phyloP scores from a whole-genome alignment of 257 asterid genomes.

The Plectranthus barbatus region DNA sequence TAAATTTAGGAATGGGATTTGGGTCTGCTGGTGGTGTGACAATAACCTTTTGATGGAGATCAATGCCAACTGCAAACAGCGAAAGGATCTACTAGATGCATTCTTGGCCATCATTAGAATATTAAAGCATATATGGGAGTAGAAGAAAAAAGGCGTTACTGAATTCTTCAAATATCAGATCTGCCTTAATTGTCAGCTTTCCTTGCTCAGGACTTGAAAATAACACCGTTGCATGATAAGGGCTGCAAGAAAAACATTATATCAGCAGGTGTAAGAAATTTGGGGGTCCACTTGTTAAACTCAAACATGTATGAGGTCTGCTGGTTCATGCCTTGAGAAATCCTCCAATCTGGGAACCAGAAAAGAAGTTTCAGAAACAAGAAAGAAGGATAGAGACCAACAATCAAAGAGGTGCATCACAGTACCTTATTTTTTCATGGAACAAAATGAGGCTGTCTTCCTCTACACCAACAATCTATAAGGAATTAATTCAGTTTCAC shows the following conservation, averaged over 20 bases:
- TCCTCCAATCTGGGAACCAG: conserved; percentile 71
- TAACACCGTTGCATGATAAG: conserved; percentile 58
- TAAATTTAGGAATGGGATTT: conserved; percentile 22
- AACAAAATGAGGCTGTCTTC: conserved; percentile 66
- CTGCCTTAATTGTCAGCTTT: conserved; percentile 68
- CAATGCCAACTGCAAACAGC: conserved; percentile 81
- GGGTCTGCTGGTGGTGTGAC: conserved; percentile 41
- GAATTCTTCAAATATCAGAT: conserved; percentile 75
- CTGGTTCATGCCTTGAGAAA: conserved; percentile 61
- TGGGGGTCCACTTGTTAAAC: not conserved
- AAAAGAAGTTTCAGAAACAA: conserved; percentile 14
- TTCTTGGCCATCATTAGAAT: not conserved
- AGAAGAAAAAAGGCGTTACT: conserved; percentile 35
- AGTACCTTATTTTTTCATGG: conserved; percentile 81
- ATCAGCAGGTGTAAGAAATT: conserved; percentile 10
- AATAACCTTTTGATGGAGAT: conserved; percentile 63
- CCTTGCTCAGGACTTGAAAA: conserved; percentile 60
- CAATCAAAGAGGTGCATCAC: conserved; percentile 3
- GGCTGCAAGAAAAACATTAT: conserved; percentile 54
- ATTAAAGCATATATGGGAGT: not conserved
- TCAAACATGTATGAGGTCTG: conserved; percentile 7
- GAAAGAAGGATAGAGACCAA: not conserved
- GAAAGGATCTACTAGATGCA: conserved; percentile 22
- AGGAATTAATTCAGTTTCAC: conserved; percentile 11
- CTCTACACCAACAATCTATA: conserved; percentile 70